Conservation (phyloP, 2,329 filamentous ascomycete genomes). For the Hypoxylon rubiginosum region DNA sequence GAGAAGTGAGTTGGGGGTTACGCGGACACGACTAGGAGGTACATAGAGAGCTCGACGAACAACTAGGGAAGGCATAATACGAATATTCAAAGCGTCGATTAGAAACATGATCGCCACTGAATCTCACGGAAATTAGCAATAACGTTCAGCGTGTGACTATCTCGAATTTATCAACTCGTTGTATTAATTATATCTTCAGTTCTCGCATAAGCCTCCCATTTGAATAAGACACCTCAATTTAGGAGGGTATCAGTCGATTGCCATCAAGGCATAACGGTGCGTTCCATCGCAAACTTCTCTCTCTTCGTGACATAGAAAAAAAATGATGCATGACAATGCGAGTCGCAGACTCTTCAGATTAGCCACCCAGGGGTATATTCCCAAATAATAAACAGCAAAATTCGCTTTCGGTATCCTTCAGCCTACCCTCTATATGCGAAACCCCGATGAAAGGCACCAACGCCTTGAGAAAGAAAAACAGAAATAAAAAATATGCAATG, state of each 20-base stretch:
- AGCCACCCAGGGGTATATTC: conserved; percentile 33
- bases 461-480: no score
- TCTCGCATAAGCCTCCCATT: neutral
- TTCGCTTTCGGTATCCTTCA: neutral
- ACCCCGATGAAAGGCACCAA: conserved; percentile 15
- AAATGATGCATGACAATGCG: conserved; percentile 31
- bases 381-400: conserved; percentile 9
- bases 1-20: conserved; percentile 15
- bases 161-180: conserved; percentile 19
- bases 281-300: conserved; percentile 11
- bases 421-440: conserved; percentile 27
- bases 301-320: conserved; percentile 11
- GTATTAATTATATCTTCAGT: neutral
- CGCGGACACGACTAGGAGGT: conserved; percentile 17
- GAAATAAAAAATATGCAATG: conserved; percentile 16
- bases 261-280: conserved; percentile 39
- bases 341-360: conserved; percentile 43
- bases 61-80: conserved; percentile 28
- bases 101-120: conserved; percentile 14
- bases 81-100: conserved; percentile 17
- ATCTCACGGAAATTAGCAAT: conserved; percentile 17
- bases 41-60: conserved; percentile 25
- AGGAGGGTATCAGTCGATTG: conserved; percentile 34
- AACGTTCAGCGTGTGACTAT: conserved; percentile 31
- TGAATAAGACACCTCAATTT: conserved; percentile 7